Evolutionary conservation across 2,329 filamentous ascomycete species (phyloP).

Genomic region (Scopulariopsis brevicaulis): DNA sequence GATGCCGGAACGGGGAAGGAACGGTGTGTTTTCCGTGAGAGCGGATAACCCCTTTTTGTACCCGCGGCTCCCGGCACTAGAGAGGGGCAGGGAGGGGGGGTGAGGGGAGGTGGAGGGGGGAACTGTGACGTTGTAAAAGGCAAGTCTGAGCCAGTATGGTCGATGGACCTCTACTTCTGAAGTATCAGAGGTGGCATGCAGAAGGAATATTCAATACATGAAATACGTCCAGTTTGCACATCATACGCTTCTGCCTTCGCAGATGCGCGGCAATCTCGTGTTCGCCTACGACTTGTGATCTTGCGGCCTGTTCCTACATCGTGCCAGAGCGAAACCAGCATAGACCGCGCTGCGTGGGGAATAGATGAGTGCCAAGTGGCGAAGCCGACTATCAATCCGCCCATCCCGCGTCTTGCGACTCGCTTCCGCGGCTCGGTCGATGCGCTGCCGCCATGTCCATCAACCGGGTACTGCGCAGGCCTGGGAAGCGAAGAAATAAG

Average conservation of each 20-base stretch:
- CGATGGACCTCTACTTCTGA: background rate
- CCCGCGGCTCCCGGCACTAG: background rate
- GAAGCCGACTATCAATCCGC: slow-evolving; percentile 4
- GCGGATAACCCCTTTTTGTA: slow-evolving; percentile 4
- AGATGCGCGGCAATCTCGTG: too few relatives aligned
- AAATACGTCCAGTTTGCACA: background rate
- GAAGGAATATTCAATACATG: background rate
- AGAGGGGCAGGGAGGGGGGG: background rate
- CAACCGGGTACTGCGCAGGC: background rate
- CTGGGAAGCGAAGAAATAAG: background rate
- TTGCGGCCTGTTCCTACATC: too few relatives aligned
- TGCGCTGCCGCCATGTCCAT: background rate
- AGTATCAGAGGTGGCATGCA: background rate
- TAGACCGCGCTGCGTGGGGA: background rate
- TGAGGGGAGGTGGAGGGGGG: slow-evolving; percentile 12
- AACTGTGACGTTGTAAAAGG: slow-evolving; percentile 45
- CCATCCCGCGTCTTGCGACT: background rate
- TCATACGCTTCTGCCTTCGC: background rate
- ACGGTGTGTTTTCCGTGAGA: slow-evolving; percentile 5
- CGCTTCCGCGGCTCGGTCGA: background rate
- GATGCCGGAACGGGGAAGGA: background rate
- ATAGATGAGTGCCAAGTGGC: background rate
- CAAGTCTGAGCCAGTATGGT: slow-evolving; percentile 47
- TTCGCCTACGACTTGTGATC: too few relatives aligned
- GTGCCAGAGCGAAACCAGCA: background rate